Evolutionary conservation across 129 eudicot genomes (phyloP), one percentile per base, ranked within the genome.

Genomic region (Pseudognaphalium luteoalbum): DNA sequence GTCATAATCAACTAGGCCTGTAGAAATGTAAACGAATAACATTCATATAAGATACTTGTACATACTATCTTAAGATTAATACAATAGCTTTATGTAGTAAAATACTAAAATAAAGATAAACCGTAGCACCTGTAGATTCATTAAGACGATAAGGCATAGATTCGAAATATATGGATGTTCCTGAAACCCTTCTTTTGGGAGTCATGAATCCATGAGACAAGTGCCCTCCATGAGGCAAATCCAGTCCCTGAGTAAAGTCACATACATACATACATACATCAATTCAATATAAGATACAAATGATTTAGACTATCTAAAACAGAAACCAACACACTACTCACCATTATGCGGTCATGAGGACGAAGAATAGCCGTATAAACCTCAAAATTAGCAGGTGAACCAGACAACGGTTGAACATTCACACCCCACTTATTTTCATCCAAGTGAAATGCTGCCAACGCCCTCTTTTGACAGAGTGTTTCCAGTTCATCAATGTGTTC

Each of bases 301-400:
- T 28, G 6, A 57, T 35, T 63, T 34, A 34, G 39, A 75, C 52
- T 35, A 67, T 47, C 4, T 28, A 37, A 65, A 71, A 66, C 19
- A 42, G 61, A 57, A 70, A 51, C 30, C 2, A 52, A 59, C 14
- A 73, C 25, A 47, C 33, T 78, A 81, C 88, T 75, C 79, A 90
- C 97, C 98, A 93, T 93, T 68, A 90, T 87, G 25, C 97, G 97
- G 66, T 93, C 98, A 87, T 91, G 97, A 50, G 98, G 98, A 11
- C 78, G 88, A 11, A 93, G 90, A 82, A 93, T 28, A 47, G 97
- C 97, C 7, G 98, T 93, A 77, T 93, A 93, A 62, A 93, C 98
- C 74, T 87, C 98, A 86, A 93, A 93, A 85, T 93, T 93, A 74
- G 98, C 98, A 39, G 98, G 97, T 35, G 98, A 91, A 80, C 96